Evolutionary conservation across 805 yeast genomes (phyloP), one percentile per base, ranked within the genome.

Genomic region (Metschnikowia reukaufii): DNA sequence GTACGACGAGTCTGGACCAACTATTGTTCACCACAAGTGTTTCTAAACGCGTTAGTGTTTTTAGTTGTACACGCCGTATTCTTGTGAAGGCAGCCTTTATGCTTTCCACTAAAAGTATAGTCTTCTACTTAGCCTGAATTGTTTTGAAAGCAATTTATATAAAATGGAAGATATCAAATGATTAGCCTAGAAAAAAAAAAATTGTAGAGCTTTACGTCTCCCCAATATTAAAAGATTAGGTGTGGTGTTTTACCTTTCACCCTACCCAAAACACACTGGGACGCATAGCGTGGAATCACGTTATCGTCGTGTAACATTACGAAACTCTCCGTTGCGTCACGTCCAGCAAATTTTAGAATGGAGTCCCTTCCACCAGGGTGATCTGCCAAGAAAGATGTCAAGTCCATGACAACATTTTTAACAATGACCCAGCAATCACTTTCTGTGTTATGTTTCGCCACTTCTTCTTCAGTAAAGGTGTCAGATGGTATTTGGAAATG

Each of bases 1-100:
- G 83, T 94, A 94, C 87, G 99, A 94, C 85, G 99, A 94, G 83
- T 88, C 97, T 79, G 99, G 99, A 72, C 99, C 99, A 68, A 90
- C 97, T 58, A 94, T 94, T 73, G 99, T 94, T 67, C 94, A 87
- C 84, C 91, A 86, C 79, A 88, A 88, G 80, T 87, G 95, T 81
- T 86, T 86, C 84, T 86, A 84, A 82, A 69, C 51, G 44, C 42
- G n/a, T 45, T 40, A 23, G 36, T 36, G 34, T 17, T 34, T 34
- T n/a, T 35, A 33, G 44, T 49, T 34, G 17, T 31, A 29, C 44
- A 30, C 38, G 41, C 38, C 48, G 51, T 51, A 37, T 51, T 53
- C 57, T 49, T 49, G 53, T 41, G 45, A 25, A 39, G 36, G 50
- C 50, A 35, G 19, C 23, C 31, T 25, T 30, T n/a, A 37, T 34